Conservation (phyloP, 495 filamentous ascomycete genomes). For the Talaromyces liani region DNA sequence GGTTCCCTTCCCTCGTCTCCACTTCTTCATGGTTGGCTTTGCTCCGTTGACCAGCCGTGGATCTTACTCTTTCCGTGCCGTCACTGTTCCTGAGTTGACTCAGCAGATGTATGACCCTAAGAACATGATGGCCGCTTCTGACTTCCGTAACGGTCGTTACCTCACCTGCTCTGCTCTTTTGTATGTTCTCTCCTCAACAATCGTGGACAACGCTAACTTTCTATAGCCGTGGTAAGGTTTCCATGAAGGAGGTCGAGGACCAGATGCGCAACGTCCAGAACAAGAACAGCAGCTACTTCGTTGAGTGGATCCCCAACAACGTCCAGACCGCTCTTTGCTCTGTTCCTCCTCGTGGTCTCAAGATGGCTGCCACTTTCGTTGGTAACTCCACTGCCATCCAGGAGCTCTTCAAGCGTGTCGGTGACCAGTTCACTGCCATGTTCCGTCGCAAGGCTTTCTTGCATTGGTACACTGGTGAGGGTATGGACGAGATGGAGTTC, state of each 20-base stretch:
- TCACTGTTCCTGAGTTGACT: conserved; percentile 96
- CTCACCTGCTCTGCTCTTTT: conserved; percentile 99
- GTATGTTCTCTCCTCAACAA: conserved; percentile 18
- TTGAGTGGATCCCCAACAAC: conserved; percentile 99
- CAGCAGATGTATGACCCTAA: conserved; percentile 99
- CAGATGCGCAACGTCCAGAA: conserved; percentile 99
- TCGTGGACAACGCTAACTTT: conserved; percentile 20
- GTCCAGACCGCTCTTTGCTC: conserved; percentile 99
- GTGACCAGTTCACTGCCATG: conserved; percentile 99
- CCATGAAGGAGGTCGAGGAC: conserved; percentile 99
- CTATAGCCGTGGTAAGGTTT: conserved; percentile 89
- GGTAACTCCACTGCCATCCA: conserved; percentile 99
- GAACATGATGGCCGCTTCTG: conserved; percentile 99
- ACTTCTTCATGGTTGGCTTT: conserved; percentile 99
- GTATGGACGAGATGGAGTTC: conserved; percentile 99
- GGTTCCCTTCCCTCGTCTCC: conserved; percentile 99
- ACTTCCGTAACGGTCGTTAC: conserved; percentile 99
- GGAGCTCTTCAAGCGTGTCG: conserved; percentile 99
- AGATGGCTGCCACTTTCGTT: conserved; percentile 99
- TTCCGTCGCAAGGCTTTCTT: conserved; percentile 99
- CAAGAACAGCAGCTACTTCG: conserved; percentile 99
- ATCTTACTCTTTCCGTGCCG: conserved; percentile 89
- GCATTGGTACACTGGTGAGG: conserved; percentile 99
- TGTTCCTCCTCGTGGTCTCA: conserved; percentile 93
- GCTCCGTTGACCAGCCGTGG: conserved; percentile 96